A percentile compares a stretch with the other conserved stretches of the same genome.
Conservation (phyloP, 1,284 basidiomycete genomes). For the Inonotus obliquus region DNA sequence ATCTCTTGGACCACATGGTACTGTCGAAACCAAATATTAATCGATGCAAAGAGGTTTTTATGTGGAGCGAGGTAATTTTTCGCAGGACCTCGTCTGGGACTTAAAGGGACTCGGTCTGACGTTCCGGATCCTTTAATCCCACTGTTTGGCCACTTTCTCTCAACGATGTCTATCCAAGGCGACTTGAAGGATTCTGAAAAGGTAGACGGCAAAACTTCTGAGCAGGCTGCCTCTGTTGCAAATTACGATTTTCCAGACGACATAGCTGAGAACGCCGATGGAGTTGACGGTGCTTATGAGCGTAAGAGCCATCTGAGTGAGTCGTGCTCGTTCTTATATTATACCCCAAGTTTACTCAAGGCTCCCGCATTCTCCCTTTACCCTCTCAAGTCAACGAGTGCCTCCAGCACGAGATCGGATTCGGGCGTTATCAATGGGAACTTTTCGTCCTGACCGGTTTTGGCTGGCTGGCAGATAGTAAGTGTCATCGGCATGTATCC, state of each 20-base stretch:
- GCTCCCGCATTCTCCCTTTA: background rate
- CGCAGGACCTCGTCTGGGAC: background rate
- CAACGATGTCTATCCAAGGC: background rate
- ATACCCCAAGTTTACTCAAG: background rate
- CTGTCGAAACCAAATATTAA: too few species aligned
- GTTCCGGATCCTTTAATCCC: background rate
- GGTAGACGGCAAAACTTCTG: background rate
- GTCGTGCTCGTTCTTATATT: background rate
- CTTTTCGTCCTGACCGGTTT: constrained; percentile 53
- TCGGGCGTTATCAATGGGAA: constrained; percentile 57
- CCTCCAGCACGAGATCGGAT: constrained; percentile 52
- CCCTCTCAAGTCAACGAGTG: constrained; percentile 38
- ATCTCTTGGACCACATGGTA: background rate
- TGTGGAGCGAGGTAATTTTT: background rate
- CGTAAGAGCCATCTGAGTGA: constrained; percentile 24
- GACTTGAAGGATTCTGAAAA: background rate
- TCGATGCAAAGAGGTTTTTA: background rate
- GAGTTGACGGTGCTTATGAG: constrained; percentile 26
- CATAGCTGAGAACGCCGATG: constrained; percentile 17
- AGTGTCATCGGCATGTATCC: background rate
- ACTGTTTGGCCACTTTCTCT: background rate
- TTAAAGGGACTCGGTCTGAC: too few species aligned
- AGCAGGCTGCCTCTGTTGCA: background rate
- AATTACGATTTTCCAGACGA: background rate
- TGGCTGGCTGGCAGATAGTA: constrained; percentile 4